Base-by-base conservation (phyloP, 1,284 basidiomycete species). In the Naganishia liquefaciens region DNA sequence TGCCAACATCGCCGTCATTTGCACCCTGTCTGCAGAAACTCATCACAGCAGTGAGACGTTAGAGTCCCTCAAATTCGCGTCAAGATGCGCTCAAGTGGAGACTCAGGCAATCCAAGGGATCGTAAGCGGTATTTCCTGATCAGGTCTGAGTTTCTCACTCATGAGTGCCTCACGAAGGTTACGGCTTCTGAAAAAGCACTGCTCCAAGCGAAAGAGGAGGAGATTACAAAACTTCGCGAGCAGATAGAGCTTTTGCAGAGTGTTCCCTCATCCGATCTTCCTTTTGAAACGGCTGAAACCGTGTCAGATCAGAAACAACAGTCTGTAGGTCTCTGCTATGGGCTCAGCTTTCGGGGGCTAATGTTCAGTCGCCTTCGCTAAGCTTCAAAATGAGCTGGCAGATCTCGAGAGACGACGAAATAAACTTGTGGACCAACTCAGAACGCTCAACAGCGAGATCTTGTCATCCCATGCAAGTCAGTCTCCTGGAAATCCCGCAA, bases 31-130 rank as follows among this genome's bases (percentile, higher is more conserved):
- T 0, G 75, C 71, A 2, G 81, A 82, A 52, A 73, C 76, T 27
- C 76, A 79, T 33, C 82, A 84, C 65, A 80, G 80, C n/a, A 72
- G 77, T 17, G 84, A 84, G 70, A 83, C 82, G 5, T 74, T 85
- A 13, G 81, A 81, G 21, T 85, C 84, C 7, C 74, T 85, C 54
- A 84, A 84, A 68, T 85, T 85, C 67, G 84, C 83, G 17, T 79
- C 80, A 7, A 71, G 82, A 21, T 84, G 82, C 66, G 82, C 83
- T 58, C 79, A 82, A 71, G 82, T 85, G 51, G 80, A 82, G 51
- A 84, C 83, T 2, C 81, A 81, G 62, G 84, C 84, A 5, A 80
- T 82, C 72, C 75, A 82, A 68, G 83, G 84, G 21, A 76, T 81
- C 2, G 79, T 81, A 70, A 73, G 78, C 71, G 0, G 3, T 10